Evolutionary conservation across 768 basidiomycete species (phyloP).

Genomic region (Crepidotus variabilis): DNA sequence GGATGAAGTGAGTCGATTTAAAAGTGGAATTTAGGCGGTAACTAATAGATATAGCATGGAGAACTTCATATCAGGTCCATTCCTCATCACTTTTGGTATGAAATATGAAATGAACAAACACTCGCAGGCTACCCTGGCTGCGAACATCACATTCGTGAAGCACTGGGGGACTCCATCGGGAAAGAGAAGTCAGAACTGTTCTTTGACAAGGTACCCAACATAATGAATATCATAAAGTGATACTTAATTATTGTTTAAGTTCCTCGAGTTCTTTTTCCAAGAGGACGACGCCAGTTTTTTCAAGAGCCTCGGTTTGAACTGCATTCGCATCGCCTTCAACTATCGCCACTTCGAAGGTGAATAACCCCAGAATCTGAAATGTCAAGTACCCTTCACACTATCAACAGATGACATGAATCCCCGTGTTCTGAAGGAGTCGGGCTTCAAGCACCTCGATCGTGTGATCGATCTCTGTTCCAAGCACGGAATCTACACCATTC

Average conservation of each 20-base stretch:
- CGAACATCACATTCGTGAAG: conserved; percentile 73
- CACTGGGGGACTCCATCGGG: conserved; percentile 64
- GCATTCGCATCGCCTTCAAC: conserved; percentile 72
- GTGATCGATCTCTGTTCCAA: conserved; percentile 72
- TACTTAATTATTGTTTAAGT: conserved; percentile 33
- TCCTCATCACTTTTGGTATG: neutral
- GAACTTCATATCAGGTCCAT: conserved; percentile 64
- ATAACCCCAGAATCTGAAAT: neutral
- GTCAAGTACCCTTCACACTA: neutral
- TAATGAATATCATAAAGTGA: neutral
- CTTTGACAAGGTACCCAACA: conserved; percentile 69
- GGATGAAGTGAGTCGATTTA: conserved; percentile 70
- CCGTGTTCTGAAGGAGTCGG: conserved; percentile 65
- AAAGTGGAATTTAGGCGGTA: conserved; percentile 1
- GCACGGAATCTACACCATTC: conserved; percentile 75
- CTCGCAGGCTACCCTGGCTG: conserved; percentile 70
- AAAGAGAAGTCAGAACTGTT: conserved; percentile 68
- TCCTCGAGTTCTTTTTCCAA: conserved; percentile 80
- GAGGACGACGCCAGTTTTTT: conserved; percentile 75
- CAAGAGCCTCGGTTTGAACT: conserved; percentile 76
- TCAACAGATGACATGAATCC: conserved; percentile 71
- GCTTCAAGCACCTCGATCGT: conserved; percentile 83
- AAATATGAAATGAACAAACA: neutral
- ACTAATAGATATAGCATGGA: conserved; percentile 51
- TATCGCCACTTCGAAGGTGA: conserved; percentile 69